These are phyloP conservation scores for Emericellopsis cladophorae DNA, from an alignment of 2,329 filamentous ascomycete genomes.

Conservation along the genomic window DNA sequence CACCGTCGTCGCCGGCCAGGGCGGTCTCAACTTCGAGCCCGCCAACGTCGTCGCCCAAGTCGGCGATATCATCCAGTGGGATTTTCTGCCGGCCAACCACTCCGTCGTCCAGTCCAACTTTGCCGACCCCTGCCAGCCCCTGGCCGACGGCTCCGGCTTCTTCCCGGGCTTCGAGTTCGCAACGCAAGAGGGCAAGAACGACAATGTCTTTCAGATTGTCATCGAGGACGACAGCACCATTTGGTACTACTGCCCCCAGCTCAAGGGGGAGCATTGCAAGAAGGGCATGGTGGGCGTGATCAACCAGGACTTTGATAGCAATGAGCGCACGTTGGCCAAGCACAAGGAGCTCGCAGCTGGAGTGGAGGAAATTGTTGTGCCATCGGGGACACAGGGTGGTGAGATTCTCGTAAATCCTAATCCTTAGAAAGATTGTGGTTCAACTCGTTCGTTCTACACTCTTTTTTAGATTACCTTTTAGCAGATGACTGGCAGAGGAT, in stretches of 20 bases:
- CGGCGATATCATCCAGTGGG: constrained; percentile 41
- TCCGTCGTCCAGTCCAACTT: constrained; percentile 30
- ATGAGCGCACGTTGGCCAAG: constrained; percentile 16
- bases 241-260: constrained; percentile 32
- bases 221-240: constrained; percentile 26
- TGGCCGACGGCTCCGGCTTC: constrained; percentile 23
- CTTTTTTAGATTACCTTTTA: too few relatives aligned
- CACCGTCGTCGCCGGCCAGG: constrained; percentile 30
- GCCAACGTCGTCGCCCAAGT: constrained; percentile 31
- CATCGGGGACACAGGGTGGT: constrained; percentile 15
- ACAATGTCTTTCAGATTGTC: constrained; percentile 29
- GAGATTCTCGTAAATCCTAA: constrained; percentile 20
- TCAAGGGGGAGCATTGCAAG: constrained; percentile 29
- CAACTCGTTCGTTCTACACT: too few relatives aligned
- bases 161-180: constrained; percentile 31
- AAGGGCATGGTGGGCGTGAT: constrained; percentile 32
- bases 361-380: constrained; percentile 13
- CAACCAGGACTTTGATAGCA: constrained; percentile 24
- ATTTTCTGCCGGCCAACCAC: constrained; percentile 39
- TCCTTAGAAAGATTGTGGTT: constrained; percentile 7
- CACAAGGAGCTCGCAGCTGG: constrained; percentile 18
- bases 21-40: constrained; percentile 35
- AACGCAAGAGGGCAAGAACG: constrained; percentile 19
- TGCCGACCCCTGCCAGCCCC: constrained; percentile 26
- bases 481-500: too few relatives aligned